Evolutionary conservation across 1,284 basidiomycete genomes (phyloP), one percentile per base, ranked within the genome.

Genomic region (Ustilago cynodontis): DNA sequence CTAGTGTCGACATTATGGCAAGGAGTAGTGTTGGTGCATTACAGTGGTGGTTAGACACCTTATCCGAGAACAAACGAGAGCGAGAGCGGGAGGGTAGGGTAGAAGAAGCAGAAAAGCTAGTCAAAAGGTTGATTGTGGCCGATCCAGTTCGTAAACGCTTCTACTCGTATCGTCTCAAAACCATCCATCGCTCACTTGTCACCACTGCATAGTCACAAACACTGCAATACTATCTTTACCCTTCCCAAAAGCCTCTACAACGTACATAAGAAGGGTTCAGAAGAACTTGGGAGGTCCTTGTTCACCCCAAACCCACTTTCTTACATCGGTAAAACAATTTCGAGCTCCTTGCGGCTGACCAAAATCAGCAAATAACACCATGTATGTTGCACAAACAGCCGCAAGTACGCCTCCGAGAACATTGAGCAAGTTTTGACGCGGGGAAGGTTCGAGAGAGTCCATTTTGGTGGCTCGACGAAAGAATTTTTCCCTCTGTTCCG

Each of bases 1-100:
- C 77, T 0, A 54, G 50, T 2, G 66, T 77, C 11, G 82, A 84
- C 39, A 20, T 58, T 26, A 54, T 55, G 31, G 77, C 79, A 0
- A 37, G 61, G 11, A 59, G 66, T 2, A 41, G 66, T 1, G 57
- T 80, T 1, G 66, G 61, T 3, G 84, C 83, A 11, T 53, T 85
- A 4, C 83, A 85, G 41, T 85, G 82, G 77, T 71, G 74, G 56
- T 65, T 83, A 2, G 81, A 83, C 47, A 58, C 50, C 31, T 35
- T 67, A 2, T 54, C 65, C n/a, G n/a, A 18, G 53, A 71, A 13
- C 43, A 47, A 41, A 41, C 31, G 6, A 16, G 6, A 39, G 16
- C n/a, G 4, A n/a, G 7, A n/a, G 3, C 35, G 18, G 13, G 16
- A 47, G 7, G 24, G 5, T n/a, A n/a, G 18, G 51, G n/a, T 69